Evolutionary conservation across 345 rosid species (phyloP), one percentile per base, ranked within the genome.

Genomic region (Hibiscus syriacus): DNA sequence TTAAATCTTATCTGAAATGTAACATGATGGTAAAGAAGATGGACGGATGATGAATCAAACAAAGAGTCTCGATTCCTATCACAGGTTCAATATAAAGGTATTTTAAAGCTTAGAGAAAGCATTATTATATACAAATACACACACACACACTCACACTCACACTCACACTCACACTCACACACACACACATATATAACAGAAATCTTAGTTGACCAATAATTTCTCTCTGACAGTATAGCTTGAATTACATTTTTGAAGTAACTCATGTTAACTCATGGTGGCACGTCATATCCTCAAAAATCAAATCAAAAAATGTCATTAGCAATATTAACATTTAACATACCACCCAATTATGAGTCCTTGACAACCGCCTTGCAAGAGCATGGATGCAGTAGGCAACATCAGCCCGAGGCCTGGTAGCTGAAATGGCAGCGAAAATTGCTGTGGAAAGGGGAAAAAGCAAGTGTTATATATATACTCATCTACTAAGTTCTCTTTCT

Each of bases 291-390:
- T 38, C 25, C 11, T 58, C 14, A 10, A 2, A n/a, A 36, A 34
- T 53, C 60, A 60, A 27, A 29, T 43, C 52, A 30, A 7, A 68
- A 14, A 0, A 30, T 23, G 17, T 22, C 30, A 58, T 12, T 46
- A 4, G 29, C 14, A 59, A 29, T 20, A 22, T 16, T 48, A 48
- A 77, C 84, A 57, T 89, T 16, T 48, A 48, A 77, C 84, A 57
- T 89, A 94, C 99, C 83, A 93, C 99, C 99, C 99, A 94, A 67
- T 94, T 94, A 79, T 86, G 97, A 0, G 99, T 94, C 86, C 76
- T 91, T 1, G 98, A 72, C 66, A 94, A 77, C 62, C 99, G 79
- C 70, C 92, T 84, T 0, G 99, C 92, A 52, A 94, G 88, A 72
- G 85, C 93, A 74, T 91, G 99, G 72, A 94, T 94, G 74, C 97